Evolutionary conservation across 306 rosid genomes (phyloP), one percentile per base, ranked within the genome.

Genomic region (Oxytropis ochrocephala): DNA sequence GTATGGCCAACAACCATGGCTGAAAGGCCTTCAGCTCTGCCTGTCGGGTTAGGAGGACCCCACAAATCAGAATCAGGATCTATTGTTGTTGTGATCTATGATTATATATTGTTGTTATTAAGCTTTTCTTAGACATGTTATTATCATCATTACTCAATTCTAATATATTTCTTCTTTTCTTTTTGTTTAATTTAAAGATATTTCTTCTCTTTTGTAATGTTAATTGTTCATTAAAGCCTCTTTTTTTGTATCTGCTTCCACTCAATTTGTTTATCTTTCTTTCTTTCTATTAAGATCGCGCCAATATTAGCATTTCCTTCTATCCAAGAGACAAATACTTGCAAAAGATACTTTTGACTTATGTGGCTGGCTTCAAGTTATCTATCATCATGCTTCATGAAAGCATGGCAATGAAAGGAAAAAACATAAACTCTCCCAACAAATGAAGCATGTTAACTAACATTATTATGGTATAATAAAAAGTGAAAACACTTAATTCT

Each of bases 1-100:
- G 85, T 81, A 80, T 70, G 85, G 75, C 88, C 85, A 85, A 83
- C 94, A 84, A 83, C 88, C 87, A 80, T 63, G 7, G 66, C 71
- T 59, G 41, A 61, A 77, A 77, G 84, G 81, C 80, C 65, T 48
- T 69, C 55, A 76, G 82, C 81, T 79, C 80, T 72, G 80, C 73
- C 68, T 85, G 83, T 85, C 75, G 87, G 92, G 81, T 79, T 73
- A 30, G 81, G 75, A 66, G 89, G 85, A 80, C 97, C 90, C 96
- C 92, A 87, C 91, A 92, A 78, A 89, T 89, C 96, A 83, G 92
- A 81, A 87, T 78, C 88, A 77, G 87, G 87, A 91, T 89, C 91
- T 80, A 74, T 50, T 85, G 70, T 77, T 68, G 81, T 86, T 84
- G 89, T 84, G 84, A 80, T 85, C 75, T 83, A 83, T 83, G 79